Percentiles rank a stretch among this genome's conserved stretches.
phyloP scores from a whole-genome alignment of 306 rosid genomes.

The Spatholobus suberectus region DNA sequence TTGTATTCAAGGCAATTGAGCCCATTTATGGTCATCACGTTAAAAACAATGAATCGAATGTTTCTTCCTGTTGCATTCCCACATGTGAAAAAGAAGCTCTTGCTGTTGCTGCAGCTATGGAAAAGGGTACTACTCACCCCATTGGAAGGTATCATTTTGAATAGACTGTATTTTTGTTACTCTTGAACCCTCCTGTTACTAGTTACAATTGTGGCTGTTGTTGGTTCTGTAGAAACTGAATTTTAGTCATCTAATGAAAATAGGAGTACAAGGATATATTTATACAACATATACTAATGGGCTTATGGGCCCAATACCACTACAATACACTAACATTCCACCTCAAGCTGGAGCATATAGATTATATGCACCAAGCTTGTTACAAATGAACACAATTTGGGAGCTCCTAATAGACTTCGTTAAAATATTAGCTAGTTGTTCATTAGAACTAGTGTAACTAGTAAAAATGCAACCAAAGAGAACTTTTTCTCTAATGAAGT shows the following conservation, averaged over 20 bases:
- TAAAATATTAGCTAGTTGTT: not conserved
- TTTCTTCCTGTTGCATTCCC: slow-evolving; percentile 82
- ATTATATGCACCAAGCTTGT: not conserved
- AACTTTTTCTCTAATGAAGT: not conserved
- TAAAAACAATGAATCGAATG: slow-evolving; percentile 43
- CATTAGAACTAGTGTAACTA: not conserved
- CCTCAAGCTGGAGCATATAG: not conserved
- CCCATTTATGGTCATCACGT: slow-evolving; percentile 86
- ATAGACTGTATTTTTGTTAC: slow-evolving; percentile 32
- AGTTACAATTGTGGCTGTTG: slow-evolving; percentile 16
- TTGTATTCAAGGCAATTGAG: slow-evolving; percentile 88
- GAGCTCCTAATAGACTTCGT: not conserved
- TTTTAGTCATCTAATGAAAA: not conserved
- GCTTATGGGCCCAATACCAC: not conserved
- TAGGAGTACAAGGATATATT: not conserved
- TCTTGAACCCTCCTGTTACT: slow-evolving; percentile 7
- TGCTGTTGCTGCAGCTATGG: slow-evolving; percentile 99
- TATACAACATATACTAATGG: no score
- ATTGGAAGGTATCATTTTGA: slow-evolving; percentile 81
- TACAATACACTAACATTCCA: not conserved
- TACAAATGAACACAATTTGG: not conserved
- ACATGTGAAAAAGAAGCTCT: slow-evolving; percentile 98
- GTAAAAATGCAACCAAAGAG: not conserved
- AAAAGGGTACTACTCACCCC: slow-evolving; percentile 98
- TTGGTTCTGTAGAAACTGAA: not conserved